Evolutionary conservation across 768 basidiomycete genomes (phyloP).

Genomic region (Phaffia tasmanica): DNA sequence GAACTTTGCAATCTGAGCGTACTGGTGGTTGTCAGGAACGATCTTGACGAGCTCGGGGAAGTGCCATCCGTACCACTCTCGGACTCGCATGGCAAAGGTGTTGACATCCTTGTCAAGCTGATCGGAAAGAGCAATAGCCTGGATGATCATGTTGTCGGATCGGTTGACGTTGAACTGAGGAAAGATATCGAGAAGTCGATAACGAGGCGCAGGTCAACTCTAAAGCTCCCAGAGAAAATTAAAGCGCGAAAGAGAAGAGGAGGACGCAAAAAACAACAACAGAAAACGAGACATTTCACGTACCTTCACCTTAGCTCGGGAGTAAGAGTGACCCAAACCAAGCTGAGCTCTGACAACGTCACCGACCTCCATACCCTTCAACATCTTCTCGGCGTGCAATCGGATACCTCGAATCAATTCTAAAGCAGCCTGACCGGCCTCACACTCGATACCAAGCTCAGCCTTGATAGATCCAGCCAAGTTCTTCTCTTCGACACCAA

Average conservation of each 20-base stretch:
- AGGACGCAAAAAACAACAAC: conserved; percentile 32
- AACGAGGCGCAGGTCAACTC: background rate
- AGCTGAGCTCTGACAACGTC: conserved; percentile 94
- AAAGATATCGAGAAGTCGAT: conserved; percentile 46
- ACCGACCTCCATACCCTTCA: conserved; percentile 83
- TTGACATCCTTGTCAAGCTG: conserved; percentile 99
- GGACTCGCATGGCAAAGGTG: conserved; percentile 93
- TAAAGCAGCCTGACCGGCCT: conserved; percentile 47
- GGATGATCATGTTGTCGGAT: conserved; percentile 98
- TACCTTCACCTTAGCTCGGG: conserved; percentile 45
- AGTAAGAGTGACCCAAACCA: conserved; percentile 92
- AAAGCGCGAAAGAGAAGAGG: background rate
- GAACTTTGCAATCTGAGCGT: conserved; percentile 78
- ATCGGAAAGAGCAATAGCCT: conserved; percentile 93
- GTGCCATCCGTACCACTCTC: conserved; percentile 99
- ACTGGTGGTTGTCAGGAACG: conserved; percentile 89
- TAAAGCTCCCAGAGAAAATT: background rate
- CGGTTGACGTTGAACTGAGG: conserved; percentile 99
- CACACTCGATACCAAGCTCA: conserved; percentile 79
- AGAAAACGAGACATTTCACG: background rate
- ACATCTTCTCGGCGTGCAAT: conserved; percentile 69
- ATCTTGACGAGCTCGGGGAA: conserved; percentile 99
- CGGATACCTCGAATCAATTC: conserved; percentile 96
- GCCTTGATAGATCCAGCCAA: conserved; percentile 82
- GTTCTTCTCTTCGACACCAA: conserved; percentile 55